phyloP scores from a whole-genome alignment of 495 filamentous ascomycete genomes.

The Trichoderma gamsii region DNA sequence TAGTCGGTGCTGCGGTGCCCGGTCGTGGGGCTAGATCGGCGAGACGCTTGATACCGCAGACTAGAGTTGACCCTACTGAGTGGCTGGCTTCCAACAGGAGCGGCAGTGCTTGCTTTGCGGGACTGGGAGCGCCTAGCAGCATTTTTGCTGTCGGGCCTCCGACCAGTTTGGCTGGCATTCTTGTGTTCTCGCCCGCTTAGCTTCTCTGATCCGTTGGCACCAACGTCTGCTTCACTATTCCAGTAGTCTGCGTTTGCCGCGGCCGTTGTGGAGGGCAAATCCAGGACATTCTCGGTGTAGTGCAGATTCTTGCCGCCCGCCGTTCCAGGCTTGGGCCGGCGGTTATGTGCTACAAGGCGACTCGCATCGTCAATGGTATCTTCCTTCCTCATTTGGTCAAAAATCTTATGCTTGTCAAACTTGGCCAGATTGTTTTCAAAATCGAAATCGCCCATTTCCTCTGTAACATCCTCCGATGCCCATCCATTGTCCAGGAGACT shows the following conservation, averaged over 20 bases:
- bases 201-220: slow-evolving; percentile 42
- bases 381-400: slow-evolving; percentile 79
- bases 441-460: slow-evolving; percentile 90
- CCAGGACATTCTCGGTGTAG: slow-evolving; percentile 86
- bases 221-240: slow-evolving; percentile 68
- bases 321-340: slow-evolving; percentile 65
- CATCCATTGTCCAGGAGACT: slow-evolving; percentile 72
- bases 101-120: slow-evolving; percentile 53
- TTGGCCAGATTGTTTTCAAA: slow-evolving; percentile 81
- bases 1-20: slow-evolving; percentile 18
- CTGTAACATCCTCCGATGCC: slow-evolving; percentile 93
- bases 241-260: slow-evolving; percentile 41
- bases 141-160: slow-evolving; percentile 45
- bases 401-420: slow-evolving; percentile 87
- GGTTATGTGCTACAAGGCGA: slow-evolving; percentile 83
- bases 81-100: slow-evolving; percentile 27
- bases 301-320: slow-evolving; percentile 85
- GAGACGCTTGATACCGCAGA: slow-evolving; percentile 18
- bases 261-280: slow-evolving; percentile 37
- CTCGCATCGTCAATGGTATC: slow-evolving; percentile 84
- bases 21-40: slow-evolving; percentile 18
- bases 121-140: slow-evolving; percentile 46
- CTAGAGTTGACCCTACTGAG: slow-evolving; percentile 41
- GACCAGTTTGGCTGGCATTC: slow-evolving; percentile 43
- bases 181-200: slow-evolving; percentile 42